Evolutionary conservation across 768 basidiomycete genomes (phyloP), one percentile per base, ranked within the genome.

Genomic region (Russula sp.): DNA sequence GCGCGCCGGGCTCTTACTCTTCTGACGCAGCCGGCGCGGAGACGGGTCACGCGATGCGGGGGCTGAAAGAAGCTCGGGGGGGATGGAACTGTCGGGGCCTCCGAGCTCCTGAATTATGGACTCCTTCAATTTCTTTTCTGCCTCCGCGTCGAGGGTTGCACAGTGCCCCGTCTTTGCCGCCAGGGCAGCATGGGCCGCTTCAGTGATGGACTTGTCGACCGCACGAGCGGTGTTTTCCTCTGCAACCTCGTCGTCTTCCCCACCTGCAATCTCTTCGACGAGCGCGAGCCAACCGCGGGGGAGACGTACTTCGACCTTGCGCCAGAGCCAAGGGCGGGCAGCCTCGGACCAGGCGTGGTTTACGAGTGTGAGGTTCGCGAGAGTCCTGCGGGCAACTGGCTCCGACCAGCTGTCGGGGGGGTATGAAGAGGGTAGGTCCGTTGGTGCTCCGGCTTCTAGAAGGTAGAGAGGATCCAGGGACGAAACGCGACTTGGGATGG

Each of bases 261-360:
- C 85, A 73, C 87, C 89, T 1, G 86, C 81, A 39, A 94, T 83
- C 68, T 90, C 85, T 48, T 91, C 89, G 16, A 93, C 81, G 48
- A 94, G 79, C 10, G 88, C 78, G 14, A 94, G 83, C 89, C 91
- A 94, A 66, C 82, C 85, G n/a, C 86, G 82, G 10, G 91, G 91
- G 6, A 93, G 81, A 6, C 89, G 83, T 55, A 94, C 87, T 72
- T 93, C 91, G 65, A 94, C 77, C 63, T 85, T 85, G 62, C 82
- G 83, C 91, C 91, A 94, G 6, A 94, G 77, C 89, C 88, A 94
- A 0, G 91, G 91, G 68, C 87, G 88, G n/a, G 91, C 89, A 1
- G 89, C 91, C 34, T 84, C 82, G 70, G 85, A 84, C 88, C 89
- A 93, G 3, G 84, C 79, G 69, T 78, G 87, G 70, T 85, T 89